A percentile compares a stretch with the other conserved stretches of the same genome.
These are phyloP conservation scores for Trifolium fragiferum DNA, from an alignment of 306 rosid species.

Conservation along the genomic window DNA sequence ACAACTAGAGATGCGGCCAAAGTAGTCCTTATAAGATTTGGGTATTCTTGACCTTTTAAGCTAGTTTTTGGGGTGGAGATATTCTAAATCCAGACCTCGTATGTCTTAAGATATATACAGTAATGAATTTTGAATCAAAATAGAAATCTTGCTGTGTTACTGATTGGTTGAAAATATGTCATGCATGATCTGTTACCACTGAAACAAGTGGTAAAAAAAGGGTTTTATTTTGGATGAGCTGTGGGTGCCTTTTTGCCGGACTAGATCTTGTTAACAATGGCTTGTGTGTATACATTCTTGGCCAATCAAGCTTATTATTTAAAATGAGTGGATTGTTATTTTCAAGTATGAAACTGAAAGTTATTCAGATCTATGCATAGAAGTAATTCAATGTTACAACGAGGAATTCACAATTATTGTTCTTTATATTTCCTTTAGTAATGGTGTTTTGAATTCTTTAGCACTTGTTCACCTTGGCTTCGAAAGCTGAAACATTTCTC, in stretches of 20 bases:
- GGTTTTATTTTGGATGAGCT: neutral
- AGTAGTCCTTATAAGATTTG: constrained; percentile 1
- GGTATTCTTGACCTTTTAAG: neutral
- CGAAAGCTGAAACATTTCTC: neutral
- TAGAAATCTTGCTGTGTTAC: constrained; percentile 9
- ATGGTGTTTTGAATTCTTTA: constrained; percentile 31
- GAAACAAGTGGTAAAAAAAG: neutral
- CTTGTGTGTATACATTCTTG: neutral
- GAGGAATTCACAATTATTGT: neutral
- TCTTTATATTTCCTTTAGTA: constrained; percentile 5
- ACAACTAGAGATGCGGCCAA: neutral
- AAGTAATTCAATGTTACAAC: constrained; percentile 29
- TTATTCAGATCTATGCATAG: neutral
- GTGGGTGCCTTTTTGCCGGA: neutral
- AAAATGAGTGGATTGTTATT: constrained; percentile 15
- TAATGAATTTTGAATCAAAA: neutral
- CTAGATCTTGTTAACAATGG: constrained; percentile 21
- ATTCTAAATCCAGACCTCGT: neutral
- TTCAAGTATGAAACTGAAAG: constrained; percentile 30
- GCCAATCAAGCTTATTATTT: constrained; percentile 11
- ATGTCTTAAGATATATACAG: neutral
- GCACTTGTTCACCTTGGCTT: constrained; percentile 9
- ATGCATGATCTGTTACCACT: constrained; percentile 11
- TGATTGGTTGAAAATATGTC: neutral
- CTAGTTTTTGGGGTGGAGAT: neutral